Evolutionary conservation across 768 basidiomycete species (phyloP).

Genomic region (Pisolithus sp.): DNA sequence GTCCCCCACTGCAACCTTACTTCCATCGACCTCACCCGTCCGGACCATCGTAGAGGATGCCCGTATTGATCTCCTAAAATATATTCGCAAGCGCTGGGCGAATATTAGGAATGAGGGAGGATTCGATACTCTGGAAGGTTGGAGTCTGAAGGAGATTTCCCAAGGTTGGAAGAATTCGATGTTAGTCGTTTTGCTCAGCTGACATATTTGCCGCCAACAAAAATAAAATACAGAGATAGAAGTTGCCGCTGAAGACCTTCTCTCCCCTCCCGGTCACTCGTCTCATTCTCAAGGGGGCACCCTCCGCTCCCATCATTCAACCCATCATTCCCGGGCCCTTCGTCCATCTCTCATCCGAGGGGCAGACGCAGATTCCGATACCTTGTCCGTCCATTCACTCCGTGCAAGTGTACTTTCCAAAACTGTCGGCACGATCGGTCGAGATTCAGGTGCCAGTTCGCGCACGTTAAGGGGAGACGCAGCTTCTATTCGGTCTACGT

Average conservation of each 20-base stretch:
- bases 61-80: constrained; percentile 37
- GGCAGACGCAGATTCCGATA: constrained; percentile 32
- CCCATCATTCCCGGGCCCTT: constrained; percentile 22
- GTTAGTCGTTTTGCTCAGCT: background rate
- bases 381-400: constrained; percentile 40
- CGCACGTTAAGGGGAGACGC: constrained; percentile 21
- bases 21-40: constrained; percentile 64
- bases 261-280: constrained; percentile 36
- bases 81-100: constrained; percentile 77
- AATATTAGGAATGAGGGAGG: constrained; percentile 69
- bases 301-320: constrained; percentile 2
- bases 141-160: constrained; percentile 81
- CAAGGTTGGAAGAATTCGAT: constrained; percentile 17
- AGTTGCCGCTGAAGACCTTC: constrained; percentile 68
- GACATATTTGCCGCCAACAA: background rate
- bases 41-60: constrained; percentile 71
- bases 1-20: constrained; percentile 52
- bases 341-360: constrained; percentile 24
- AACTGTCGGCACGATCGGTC: constrained; percentile 16
- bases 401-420: constrained; percentile 39
- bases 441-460: constrained; percentile 24
- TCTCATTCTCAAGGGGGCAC: constrained; percentile 10
- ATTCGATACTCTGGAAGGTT: constrained; percentile 76
- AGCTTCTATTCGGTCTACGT: constrained; percentile 41
- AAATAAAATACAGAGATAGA: constrained; percentile 57